Evolutionary conservation across 2,329 filamentous ascomycete species (phyloP).

Genomic region (Teratosphaeria gauchensis): DNA sequence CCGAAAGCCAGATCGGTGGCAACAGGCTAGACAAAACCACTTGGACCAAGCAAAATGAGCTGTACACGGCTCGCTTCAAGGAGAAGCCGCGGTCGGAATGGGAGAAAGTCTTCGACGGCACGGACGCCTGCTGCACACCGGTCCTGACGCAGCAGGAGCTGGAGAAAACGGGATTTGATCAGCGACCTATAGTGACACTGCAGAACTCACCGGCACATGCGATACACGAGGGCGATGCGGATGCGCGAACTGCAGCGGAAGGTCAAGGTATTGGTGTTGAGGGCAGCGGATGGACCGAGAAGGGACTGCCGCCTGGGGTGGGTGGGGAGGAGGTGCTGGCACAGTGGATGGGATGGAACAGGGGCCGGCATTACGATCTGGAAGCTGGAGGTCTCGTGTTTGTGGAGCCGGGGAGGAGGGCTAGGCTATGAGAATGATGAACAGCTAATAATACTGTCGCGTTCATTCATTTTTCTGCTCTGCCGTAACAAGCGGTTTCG

Average conservation of each 20-base stretch:
- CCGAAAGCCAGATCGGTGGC: conserved; percentile 29
- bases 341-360: conserved; percentile 69
- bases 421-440: conserved; percentile 6
- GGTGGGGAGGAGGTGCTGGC: conserved; percentile 62
- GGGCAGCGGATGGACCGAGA: conserved; percentile 58
- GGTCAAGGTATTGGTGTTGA: conserved; percentile 58
- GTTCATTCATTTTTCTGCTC: no score
- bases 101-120: conserved; percentile 79
- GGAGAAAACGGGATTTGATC: conserved; percentile 54
- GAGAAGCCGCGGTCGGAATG: conserved; percentile 65
- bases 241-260: conserved; percentile 29
- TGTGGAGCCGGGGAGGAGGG: conserved; percentile 2
- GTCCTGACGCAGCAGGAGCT: conserved; percentile 69
- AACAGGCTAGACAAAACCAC: conserved; percentile 49
- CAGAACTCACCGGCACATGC: conserved; percentile 59
- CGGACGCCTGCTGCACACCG: conserved; percentile 87
- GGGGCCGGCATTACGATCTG: conserved; percentile 61
- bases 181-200: conserved; percentile 61
- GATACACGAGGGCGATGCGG: conserved; percentile 41
- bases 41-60: conserved; percentile 57
- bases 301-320: conserved; percentile 52
- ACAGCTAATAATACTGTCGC: no score
- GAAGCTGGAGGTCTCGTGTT: conserved; percentile 50
- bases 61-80: conserved; percentile 57
- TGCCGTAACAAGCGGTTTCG: no score